Evolutionary conservation across 2,329 filamentous ascomycete species (phyloP), one percentile per base, ranked within the genome.

Genomic region (Fusarium drepaniforme): DNA sequence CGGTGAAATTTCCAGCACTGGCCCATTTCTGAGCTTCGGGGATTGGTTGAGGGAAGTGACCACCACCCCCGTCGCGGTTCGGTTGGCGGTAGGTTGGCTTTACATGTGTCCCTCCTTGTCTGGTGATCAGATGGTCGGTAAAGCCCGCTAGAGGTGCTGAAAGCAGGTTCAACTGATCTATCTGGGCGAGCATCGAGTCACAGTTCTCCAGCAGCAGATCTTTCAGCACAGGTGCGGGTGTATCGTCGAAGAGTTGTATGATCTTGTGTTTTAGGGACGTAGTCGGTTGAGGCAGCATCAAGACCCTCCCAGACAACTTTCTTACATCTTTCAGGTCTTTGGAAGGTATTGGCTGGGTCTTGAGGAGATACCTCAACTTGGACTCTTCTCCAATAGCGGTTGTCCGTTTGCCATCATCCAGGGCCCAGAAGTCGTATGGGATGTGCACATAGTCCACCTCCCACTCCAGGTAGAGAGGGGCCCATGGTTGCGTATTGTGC

Each of bases 241-340:
- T 83, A 56, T 77, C 70, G 1, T 61, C 42, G 44, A 85, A 80
- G 1, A 85, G 74, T 66, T 84, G 84, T 8, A 69, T 70, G 9
- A 85, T 68, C 68, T 81, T 81, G 13, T 80, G 73, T 1, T 71
- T 40, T 1, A 86, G 75, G 0, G 79, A 40, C 16, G 16, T 18
- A 77, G 70, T 80, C 1, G 84, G 81, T 73, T 87, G 85, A 0
- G 85, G 85, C 0, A 86, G 77, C 5, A 87, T 79, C 1, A 86
- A 74, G 5, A 81, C 76, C 0, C 84, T 80, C 0, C 85, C 85
- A 1, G 82, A 7, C 83, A 40, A 16, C 38, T 40, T 40, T 35
- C 33, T 15, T 15, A 35, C 13, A 15, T 35, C 33, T 15, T 13
- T 15, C 33, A 35, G 33, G 13, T 35, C 33, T 15, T 35, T 35